A percentile compares a stretch with the other conserved stretches of the same genome.
Conservation (phyloP, 2,329 filamentous ascomycete genomes). For the Dothideomycetes sp. region DNA sequence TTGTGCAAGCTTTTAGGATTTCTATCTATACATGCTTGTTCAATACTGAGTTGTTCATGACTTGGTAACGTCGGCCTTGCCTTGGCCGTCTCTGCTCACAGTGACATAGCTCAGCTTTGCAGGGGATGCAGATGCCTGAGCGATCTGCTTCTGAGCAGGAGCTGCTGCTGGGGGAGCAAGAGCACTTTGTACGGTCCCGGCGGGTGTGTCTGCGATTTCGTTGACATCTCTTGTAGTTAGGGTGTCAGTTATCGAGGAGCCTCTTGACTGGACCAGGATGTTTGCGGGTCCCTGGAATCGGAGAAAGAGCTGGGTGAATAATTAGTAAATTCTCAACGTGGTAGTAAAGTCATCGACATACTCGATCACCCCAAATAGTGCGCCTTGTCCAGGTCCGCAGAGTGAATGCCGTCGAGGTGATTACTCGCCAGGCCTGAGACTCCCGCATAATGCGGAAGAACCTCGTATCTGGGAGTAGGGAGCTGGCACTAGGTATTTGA, state of each 20-base stretch:
- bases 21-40: no score
- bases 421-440: constrained; percentile 59
- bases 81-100: constrained; percentile 16
- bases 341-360: constrained; percentile 24
- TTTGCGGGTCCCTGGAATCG: constrained; percentile 81
- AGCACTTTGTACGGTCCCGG: constrained; percentile 56
- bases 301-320: constrained; percentile 54
- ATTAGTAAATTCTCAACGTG: not conserved
- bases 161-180: constrained; percentile 9
- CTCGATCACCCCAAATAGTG: constrained; percentile 84
- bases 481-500: constrained; percentile 60
- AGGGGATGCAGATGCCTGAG: constrained; percentile 16
- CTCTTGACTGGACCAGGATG: constrained; percentile 80
- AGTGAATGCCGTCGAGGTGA: constrained; percentile 54
- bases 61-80: constrained; percentile 21
- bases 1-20: no score
- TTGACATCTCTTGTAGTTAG: constrained; percentile 71
- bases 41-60: constrained; percentile 3
- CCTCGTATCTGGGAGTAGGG: constrained; percentile 55
- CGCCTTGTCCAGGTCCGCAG: constrained; percentile 67
- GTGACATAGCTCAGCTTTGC: constrained; percentile 22
- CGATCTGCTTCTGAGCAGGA: constrained; percentile 31
- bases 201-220: constrained; percentile 75
- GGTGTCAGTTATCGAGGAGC: constrained; percentile 64
- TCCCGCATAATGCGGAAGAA: constrained; percentile 65